phyloP scores from a whole-genome alignment of 495 filamentous ascomycete species.

The Margaritispora aquatica region DNA sequence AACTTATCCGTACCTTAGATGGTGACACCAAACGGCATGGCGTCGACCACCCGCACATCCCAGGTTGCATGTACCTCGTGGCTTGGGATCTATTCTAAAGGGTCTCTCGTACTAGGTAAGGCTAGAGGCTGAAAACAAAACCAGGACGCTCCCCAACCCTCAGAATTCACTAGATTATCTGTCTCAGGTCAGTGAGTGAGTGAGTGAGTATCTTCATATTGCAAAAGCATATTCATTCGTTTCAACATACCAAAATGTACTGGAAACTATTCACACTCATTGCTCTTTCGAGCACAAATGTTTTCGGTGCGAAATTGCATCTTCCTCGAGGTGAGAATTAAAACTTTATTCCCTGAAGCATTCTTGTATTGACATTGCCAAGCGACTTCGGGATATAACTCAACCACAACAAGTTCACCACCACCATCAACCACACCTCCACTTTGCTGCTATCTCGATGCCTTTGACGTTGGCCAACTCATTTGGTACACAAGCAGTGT shows the following conservation, averaged over 20 bases:
- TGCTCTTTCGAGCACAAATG: neutral
- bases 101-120: too few relatives aligned
- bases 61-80: neutral
- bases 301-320: neutral
- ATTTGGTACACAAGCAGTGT: neutral
- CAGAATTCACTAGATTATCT: too few relatives aligned
- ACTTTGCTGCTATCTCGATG: neutral
- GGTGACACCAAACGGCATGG: neutral
- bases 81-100: neutral
- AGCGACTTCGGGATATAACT: neutral
- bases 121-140: neutral
- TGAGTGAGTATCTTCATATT: too few relatives aligned
- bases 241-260: neutral
- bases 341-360: neutral
- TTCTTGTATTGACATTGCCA: neutral
- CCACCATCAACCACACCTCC: neutral
- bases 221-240: too few relatives aligned
- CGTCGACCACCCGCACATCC: neutral
- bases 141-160: neutral
- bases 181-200: too few relatives aligned
- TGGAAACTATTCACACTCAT: neutral
- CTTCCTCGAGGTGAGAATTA: neutral
- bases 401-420: neutral
- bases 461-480: neutral
- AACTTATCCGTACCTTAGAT: neutral